Evolutionary conservation across 2,329 filamentous ascomycete genomes (phyloP).

Genomic region (Lasiodiplodia gonubiensis): DNA sequence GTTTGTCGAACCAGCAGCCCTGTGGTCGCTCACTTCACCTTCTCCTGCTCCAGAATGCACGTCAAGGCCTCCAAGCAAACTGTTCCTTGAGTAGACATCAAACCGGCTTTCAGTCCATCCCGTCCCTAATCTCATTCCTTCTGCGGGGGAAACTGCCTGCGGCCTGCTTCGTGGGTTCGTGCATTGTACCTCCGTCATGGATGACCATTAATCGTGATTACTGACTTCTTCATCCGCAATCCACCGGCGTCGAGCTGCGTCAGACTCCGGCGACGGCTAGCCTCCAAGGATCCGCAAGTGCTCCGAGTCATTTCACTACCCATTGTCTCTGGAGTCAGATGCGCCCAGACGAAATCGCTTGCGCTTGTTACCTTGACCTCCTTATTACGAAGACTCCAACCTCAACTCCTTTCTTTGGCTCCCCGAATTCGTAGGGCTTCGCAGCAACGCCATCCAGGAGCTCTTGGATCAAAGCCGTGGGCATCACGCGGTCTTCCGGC

Average conservation of each 20-base stretch:
- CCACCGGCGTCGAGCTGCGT: not conserved
- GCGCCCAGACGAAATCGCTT: not conserved
- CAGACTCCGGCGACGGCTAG: not conserved
- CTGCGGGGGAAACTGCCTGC: not conserved
- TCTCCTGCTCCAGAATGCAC: not conserved
- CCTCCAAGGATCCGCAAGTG: not conserved
- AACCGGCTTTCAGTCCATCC: not conserved
- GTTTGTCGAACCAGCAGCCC: not conserved
- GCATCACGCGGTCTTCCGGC: conserved; percentile 54
- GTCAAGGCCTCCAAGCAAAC: conserved; percentile 1
- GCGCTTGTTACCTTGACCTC: conserved; percentile 16
- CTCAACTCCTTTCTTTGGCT: conserved; percentile 54
- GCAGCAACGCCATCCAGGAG: conserved; percentile 64
- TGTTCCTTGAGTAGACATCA: not conserved
- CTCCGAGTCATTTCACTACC: not conserved
- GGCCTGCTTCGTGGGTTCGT: conserved; percentile 14
- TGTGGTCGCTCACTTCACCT: not conserved
- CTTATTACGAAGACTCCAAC: conserved; percentile 55
- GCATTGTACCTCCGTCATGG: not conserved
- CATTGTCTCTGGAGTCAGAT: not conserved
- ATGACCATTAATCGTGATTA: conserved; percentile 18
- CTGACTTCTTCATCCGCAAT: not conserved
- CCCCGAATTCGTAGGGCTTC: conserved; percentile 54
- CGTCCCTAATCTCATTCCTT: not conserved
- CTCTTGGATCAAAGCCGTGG: conserved; percentile 63